A percentile compares a stretch with the other conserved stretches of the same genome.
phyloP scores from a whole-genome alignment of 768 basidiomycete genomes.

The Podaxis sp. region DNA sequence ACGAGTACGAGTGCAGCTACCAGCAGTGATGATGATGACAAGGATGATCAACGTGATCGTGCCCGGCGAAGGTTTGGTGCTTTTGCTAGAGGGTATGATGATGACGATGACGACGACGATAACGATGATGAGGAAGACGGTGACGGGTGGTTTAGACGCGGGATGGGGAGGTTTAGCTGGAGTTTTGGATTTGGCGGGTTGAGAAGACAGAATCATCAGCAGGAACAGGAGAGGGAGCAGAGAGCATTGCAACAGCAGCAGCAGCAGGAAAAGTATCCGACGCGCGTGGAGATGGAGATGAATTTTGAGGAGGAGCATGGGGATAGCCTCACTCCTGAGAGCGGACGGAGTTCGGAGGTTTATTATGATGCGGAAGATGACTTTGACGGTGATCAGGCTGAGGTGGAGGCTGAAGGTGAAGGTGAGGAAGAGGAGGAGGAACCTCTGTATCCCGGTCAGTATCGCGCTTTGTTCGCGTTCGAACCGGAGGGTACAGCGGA shows the following conservation, averaged over 20 bases:
- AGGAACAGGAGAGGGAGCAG: slow-evolving; percentile 14
- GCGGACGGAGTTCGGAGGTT: slow-evolving; percentile 14
- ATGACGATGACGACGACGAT: slow-evolving; percentile 18
- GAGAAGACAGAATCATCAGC: slow-evolving; percentile 5
- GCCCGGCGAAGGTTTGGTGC: slow-evolving; percentile 7
- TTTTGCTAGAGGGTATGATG: slow-evolving; percentile 3
- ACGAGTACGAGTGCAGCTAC: not conserved
- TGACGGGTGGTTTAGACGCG: slow-evolving; percentile 25
- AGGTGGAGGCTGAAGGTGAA: slow-evolving; percentile 21
- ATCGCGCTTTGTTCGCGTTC: slow-evolving; percentile 75
- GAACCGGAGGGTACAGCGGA: slow-evolving; percentile 79
- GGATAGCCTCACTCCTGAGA: not conserved
- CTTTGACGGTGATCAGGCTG: slow-evolving; percentile 17
- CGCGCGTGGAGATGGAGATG: slow-evolving; percentile 32
- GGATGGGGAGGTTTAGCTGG: slow-evolving; percentile 24
- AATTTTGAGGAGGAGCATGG: slow-evolving; percentile 22
- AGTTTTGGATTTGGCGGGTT: slow-evolving; percentile 12
- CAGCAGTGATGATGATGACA: slow-evolving; percentile 20
- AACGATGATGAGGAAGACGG: slow-evolving; percentile 21
- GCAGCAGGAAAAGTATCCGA: slow-evolving; percentile 33
- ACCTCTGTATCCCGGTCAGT: slow-evolving; percentile 62
- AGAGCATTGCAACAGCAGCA: slow-evolving; percentile 9
- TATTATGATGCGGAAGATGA: slow-evolving; percentile 25
- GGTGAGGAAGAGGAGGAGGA: slow-evolving; percentile 35
- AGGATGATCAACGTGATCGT: slow-evolving; percentile 18